Conservation (phyloP, 129 eudicot species). For the Lactuca sativa region DNA sequence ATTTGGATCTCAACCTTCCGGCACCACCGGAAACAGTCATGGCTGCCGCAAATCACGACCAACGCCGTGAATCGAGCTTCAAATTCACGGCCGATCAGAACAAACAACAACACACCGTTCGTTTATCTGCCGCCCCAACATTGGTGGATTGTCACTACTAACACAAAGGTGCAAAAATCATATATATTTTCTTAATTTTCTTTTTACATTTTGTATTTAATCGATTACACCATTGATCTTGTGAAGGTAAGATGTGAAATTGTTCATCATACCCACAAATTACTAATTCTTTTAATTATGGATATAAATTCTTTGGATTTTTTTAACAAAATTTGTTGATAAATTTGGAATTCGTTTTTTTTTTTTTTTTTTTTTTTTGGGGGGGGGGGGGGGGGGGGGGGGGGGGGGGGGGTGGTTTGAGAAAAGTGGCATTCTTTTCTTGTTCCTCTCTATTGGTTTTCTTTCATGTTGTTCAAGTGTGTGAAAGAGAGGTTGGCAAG, state of each 20-base stretch:
- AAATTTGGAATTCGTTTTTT: conserved; percentile 12
- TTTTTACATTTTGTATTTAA: conserved; percentile 27
- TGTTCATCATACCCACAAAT: conserved; percentile 26
- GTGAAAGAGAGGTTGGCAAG: conserved; percentile 40
- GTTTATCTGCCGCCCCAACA: conserved; percentile 55
- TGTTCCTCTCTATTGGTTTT: conserved; percentile 37
- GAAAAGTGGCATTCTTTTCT: conserved; percentile 53
- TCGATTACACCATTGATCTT: conserved; percentile 16
- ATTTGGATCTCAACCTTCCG: conserved; percentile 96
- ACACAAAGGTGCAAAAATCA: conserved; percentile 40
- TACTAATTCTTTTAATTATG: conserved; percentile 21
- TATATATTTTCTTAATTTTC: conserved; percentile 20
- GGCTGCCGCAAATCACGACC: conserved; percentile 30
- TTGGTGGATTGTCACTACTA: conserved; percentile 84
- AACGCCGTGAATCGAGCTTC: conserved; percentile 31
- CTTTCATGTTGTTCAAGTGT: conserved; percentile 29
- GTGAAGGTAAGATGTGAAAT: conserved; percentile 35
- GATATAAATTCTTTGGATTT: conserved; percentile 31
- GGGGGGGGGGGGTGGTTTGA: too few relatives aligned
- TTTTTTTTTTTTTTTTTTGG: too few relatives aligned
- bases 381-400: too few relatives aligned
- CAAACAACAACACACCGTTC: conserved; percentile 38
- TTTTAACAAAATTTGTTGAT: conserved; percentile 22
- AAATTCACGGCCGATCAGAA: conserved; percentile 34
- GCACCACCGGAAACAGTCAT: conserved; percentile 56